Evolutionary conservation across 495 filamentous ascomycete genomes (phyloP).

Genomic region (Parathielavia hyrcaniae): DNA sequence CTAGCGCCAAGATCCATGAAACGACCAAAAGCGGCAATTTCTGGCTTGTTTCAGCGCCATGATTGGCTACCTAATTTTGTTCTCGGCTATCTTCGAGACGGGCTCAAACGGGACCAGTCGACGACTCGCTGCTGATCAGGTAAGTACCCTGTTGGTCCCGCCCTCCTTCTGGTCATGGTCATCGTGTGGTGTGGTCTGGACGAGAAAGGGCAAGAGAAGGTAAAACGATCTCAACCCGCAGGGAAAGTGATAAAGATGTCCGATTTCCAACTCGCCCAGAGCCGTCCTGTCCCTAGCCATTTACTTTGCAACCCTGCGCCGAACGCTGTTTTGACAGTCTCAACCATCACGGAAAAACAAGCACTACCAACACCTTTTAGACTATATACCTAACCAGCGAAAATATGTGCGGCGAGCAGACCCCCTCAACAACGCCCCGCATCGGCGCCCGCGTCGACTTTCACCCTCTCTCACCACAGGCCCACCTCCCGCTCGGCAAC

Average conservation of each 20-base stretch:
- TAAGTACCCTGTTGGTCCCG: background rate
- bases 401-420: conserved; percentile 32
- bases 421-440: conserved; percentile 25
- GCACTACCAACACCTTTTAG: no score
- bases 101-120: conserved; percentile 13
- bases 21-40: conserved; percentile 27
- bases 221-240: no score
- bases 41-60: conserved; percentile 13
- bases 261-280: no score
- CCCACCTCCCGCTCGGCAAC: conserved; percentile 22
- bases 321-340: no score
- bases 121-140: background rate
- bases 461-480: conserved; percentile 12
- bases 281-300: no score
- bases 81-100: background rate
- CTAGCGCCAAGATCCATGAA: conserved; percentile 14
- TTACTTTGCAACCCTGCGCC: no score
- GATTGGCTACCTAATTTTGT: conserved; percentile 10
- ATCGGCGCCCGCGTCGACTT: conserved; percentile 31
- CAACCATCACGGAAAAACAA: background rate
- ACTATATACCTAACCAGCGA: no score
- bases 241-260: no score
- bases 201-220: background rate
- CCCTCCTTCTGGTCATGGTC: background rate
- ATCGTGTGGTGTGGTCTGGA: background rate